Conservation (phyloP, 2,329 filamentous ascomycete species). For the Alternaria sp. region DNA sequence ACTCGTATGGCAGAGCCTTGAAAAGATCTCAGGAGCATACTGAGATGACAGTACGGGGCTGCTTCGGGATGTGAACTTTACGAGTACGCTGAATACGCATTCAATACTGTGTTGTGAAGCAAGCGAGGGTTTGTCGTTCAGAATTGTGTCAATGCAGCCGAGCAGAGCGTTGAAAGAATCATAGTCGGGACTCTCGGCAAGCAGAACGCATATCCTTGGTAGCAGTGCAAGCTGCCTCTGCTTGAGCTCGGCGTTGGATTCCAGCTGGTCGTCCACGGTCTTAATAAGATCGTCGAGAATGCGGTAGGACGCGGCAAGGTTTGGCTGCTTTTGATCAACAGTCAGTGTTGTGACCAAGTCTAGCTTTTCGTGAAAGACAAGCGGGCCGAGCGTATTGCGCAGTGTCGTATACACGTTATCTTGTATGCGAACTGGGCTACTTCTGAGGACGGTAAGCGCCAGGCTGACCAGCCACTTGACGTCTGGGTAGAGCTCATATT, state of each 20-base stretch:
- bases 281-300: constrained; percentile 37
- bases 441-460: constrained; percentile 27
- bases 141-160: constrained; percentile 58
- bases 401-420: constrained; percentile 20
- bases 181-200: constrained; percentile 59
- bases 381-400: constrained; percentile 17
- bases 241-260: constrained; percentile 28
- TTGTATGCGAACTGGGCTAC: constrained; percentile 14
- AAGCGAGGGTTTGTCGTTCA: constrained; percentile 45
- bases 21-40: constrained; percentile 55
- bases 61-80: constrained; percentile 41
- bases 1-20: constrained; percentile 61
- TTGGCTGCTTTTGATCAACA: constrained; percentile 4
- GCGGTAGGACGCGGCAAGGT: constrained; percentile 24
- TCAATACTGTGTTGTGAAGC: constrained; percentile 55
- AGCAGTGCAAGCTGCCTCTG: constrained; percentile 38
- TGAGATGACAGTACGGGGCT: constrained; percentile 34
- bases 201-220: constrained; percentile 29
- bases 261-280: constrained; percentile 34
- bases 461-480: constrained; percentile 29
- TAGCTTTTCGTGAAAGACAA: constrained; percentile 29
- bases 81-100: constrained; percentile 46
- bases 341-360: constrained; percentile 23
- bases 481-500: constrained; percentile 31
- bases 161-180: constrained; percentile 57